Percentiles rank a stretch among this genome's conserved stretches.
phyloP scores from a whole-genome alignment of 2,329 filamentous ascomycete genomes.

The Leptographium radiaticola region DNA sequence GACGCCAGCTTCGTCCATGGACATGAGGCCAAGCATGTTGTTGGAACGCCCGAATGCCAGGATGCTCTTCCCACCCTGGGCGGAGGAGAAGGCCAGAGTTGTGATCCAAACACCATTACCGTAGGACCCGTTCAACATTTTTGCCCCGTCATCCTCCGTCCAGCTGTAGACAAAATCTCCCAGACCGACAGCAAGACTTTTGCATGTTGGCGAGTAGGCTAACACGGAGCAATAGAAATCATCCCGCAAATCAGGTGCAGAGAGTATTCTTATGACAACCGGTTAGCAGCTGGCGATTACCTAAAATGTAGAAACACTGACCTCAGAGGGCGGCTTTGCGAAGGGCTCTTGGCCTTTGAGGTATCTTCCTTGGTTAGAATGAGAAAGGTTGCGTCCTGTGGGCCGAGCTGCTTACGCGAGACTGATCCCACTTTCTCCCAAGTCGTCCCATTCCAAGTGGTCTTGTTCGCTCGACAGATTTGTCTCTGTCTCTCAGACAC shows the following conservation, averaged over 20 bases:
- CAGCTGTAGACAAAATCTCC: slow-evolving; percentile 72
- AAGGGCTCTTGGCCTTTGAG: slow-evolving; percentile 5
- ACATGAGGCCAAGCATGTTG: slow-evolving; percentile 65
- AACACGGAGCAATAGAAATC: slow-evolving; percentile 93
- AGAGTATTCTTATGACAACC: slow-evolving; percentile 72
- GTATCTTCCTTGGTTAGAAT: neutral
- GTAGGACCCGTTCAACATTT: slow-evolving; percentile 32
- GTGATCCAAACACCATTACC: slow-evolving; percentile 53
- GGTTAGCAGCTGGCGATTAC: slow-evolving; percentile 17
- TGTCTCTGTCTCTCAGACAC: neutral
- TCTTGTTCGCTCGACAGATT: slow-evolving; percentile 3
- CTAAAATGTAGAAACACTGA: slow-evolving; percentile 23
- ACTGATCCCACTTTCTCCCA: slow-evolving; percentile 21
- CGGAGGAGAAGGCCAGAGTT: slow-evolving; percentile 80
- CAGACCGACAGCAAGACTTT: slow-evolving; percentile 73
- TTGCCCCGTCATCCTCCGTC: slow-evolving; percentile 64
- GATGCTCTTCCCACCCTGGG: slow-evolving; percentile 60
- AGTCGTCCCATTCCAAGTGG: slow-evolving; percentile 28
- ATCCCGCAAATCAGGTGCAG: slow-evolving; percentile 78
- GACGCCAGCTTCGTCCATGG: slow-evolving; percentile 43
- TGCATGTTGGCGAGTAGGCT: slow-evolving; percentile 64
- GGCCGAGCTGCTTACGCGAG: slow-evolving; percentile 9
- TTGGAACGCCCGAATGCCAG: slow-evolving; percentile 74
- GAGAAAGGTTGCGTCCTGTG: too few species aligned
- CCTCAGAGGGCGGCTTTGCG: slow-evolving; percentile 50